Conservation (phyloP, 306 rosid genomes). For the Sophora flavescens region DNA sequence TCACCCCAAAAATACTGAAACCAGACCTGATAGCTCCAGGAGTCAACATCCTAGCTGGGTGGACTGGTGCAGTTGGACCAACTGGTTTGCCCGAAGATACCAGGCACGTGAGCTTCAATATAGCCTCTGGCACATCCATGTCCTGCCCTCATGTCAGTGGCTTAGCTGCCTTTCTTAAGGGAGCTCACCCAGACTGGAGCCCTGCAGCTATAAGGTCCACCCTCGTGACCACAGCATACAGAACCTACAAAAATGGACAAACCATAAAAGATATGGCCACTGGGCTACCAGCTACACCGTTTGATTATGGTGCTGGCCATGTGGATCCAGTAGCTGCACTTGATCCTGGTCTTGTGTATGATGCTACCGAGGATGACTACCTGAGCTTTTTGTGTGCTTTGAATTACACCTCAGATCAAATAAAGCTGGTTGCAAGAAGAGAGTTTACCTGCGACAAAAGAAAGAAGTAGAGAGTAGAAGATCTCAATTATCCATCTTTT, state of each 20-base stretch:
- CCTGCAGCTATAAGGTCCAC: conserved; percentile 92
- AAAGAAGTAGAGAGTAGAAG: conserved; percentile 67
- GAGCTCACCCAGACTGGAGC: conserved; percentile 84
- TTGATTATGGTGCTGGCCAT: conserved; percentile 91
- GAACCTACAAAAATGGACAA: conserved; percentile 65
- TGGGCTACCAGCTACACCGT: conserved; percentile 77
- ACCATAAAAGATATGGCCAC: conserved; percentile 65
- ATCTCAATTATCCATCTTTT: conserved; percentile 92
- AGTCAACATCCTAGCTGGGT: conserved; percentile 91
- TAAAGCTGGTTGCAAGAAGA: conserved; percentile 59
- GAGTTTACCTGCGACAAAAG: conserved; percentile 60
- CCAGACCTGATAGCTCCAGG: conserved; percentile 99
- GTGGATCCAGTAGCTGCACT: conserved; percentile 84
- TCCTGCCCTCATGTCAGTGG: conserved; percentile 97
- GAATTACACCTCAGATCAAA: conserved; percentile 59
- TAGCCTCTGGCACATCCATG: conserved; percentile 95
- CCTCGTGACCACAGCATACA: conserved; percentile 91
- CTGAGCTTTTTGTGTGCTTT: conserved; percentile 83
- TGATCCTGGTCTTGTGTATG: conserved; percentile 92
- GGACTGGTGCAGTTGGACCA: conserved; percentile 79
- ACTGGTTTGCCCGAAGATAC: conserved; percentile 58
- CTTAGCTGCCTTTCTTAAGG: conserved; percentile 78
- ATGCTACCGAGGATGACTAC: conserved; percentile 68
- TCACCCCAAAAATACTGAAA: conserved; percentile 80
- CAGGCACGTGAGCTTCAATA: conserved; percentile 74